These are phyloP conservation scores for Canavalia ensiformis DNA, from an alignment of 306 rosid species.

Conservation along the genomic window DNA sequence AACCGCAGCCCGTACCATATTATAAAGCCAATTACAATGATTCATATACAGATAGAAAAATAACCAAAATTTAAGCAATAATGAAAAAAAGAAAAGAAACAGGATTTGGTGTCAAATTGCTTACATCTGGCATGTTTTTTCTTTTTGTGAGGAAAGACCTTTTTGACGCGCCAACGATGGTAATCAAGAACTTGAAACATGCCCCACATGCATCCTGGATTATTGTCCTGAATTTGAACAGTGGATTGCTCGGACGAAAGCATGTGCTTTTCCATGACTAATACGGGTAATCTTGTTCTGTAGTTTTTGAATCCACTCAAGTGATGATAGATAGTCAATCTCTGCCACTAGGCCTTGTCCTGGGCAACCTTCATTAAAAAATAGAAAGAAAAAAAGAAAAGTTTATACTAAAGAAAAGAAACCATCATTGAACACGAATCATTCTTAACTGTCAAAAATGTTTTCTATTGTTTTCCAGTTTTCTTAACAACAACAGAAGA, in stretches of 20 bases:
- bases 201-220: conserved; percentile 82
- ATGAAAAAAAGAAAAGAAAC: conserved; percentile 25
- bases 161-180: conserved; percentile 82
- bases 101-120: conserved; percentile 43
- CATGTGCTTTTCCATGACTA: conserved; percentile 67
- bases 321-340: conserved; percentile 32
- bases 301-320: conserved; percentile 43
- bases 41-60: conserved; percentile 18
- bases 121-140: conserved; percentile 62
- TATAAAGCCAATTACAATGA: conserved; percentile 35
- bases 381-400: not conserved
- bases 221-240: conserved; percentile 50
- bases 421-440: conserved; percentile 30
- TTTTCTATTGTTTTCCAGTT: not conserved
- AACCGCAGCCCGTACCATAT: not conserved
- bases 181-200: conserved; percentile 66
- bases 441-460: not conserved
- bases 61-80: conserved; percentile 1
- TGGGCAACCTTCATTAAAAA: conserved; percentile 43
- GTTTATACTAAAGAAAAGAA: conserved; percentile 2
- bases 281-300: conserved; percentile 50
- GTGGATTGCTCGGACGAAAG: conserved; percentile 55
- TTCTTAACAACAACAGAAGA: not conserved
- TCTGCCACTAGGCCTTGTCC: conserved; percentile 53
- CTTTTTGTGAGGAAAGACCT: conserved; percentile 61